Percentiles rank a stretch among this genome's conserved stretches.
phyloP scores from a whole-genome alignment of 805 yeast species.

The Grigorovia humatica region DNA sequence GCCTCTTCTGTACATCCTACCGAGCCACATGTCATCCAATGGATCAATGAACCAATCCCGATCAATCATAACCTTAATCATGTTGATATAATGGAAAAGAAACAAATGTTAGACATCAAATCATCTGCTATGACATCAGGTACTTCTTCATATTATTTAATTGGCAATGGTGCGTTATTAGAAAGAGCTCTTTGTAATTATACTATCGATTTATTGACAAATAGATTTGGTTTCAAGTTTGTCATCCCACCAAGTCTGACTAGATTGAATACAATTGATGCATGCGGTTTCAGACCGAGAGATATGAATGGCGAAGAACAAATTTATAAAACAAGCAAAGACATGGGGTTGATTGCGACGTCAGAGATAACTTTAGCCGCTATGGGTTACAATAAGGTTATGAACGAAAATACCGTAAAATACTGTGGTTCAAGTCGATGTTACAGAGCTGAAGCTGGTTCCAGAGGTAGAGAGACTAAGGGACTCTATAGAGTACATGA shows the following conservation, averaged over 20 bases:
- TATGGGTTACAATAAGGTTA: constrained; percentile 42
- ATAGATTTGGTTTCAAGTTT: constrained; percentile 55
- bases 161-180: constrained; percentile 75
- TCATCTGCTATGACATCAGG: constrained; percentile 73
- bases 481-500: constrained; percentile 94
- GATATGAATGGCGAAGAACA: constrained; percentile 83
- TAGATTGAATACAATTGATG: constrained; percentile 60
- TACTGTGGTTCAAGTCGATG: constrained; percentile 77
- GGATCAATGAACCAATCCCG: constrained; percentile 33
- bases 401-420: constrained; percentile 40
- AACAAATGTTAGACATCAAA: constrained; percentile 58
- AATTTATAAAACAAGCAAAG: constrained; percentile 52
- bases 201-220: constrained; percentile 51
- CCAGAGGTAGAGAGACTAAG: constrained; percentile 83
- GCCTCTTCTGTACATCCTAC: constrained; percentile 37
- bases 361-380: constrained; percentile 95
- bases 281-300: constrained; percentile 93
- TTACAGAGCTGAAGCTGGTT: constrained; percentile 94
- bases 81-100: constrained; percentile 53
- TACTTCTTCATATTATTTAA: constrained; percentile 71
- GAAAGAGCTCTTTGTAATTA: constrained; percentile 87
- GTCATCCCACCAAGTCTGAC: constrained; percentile 82
- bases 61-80: constrained; percentile 34
- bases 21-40: constrained; percentile 37
- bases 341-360: constrained; percentile 75